Evolutionary conservation across 2,329 filamentous ascomycete genomes (phyloP).

Genomic region (Trichoderma oligosporum): DNA sequence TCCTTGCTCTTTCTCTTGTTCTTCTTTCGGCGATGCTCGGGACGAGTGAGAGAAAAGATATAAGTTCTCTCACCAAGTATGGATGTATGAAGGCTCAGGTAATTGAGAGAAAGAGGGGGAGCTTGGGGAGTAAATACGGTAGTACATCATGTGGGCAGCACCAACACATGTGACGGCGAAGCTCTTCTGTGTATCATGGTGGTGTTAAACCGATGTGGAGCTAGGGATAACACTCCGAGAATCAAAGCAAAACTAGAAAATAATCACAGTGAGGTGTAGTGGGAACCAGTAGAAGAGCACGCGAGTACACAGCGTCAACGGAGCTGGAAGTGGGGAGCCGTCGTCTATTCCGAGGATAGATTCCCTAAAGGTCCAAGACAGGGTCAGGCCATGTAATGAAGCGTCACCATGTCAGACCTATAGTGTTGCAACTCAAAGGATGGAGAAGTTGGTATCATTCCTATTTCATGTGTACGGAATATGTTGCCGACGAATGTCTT

Average conservation of each 20-base stretch:
- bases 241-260: neutral
- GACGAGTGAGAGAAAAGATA: neutral
- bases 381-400: conserved; percentile 4
- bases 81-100: neutral
- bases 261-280: neutral
- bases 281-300: neutral
- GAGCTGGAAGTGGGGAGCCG: conserved; percentile 3
- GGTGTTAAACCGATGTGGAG: conserved; percentile 16
- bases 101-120: neutral
- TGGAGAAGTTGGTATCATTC: neutral
- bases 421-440: neutral
- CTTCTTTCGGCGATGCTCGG: neutral
- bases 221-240: neutral
- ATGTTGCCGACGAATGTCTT: conserved; percentile 2
- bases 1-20: neutral
- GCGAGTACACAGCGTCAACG: conserved; percentile 5
- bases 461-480: neutral
- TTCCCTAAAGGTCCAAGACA: neutral
- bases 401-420: conserved; percentile 6
- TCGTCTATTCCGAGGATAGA: conserved; percentile 3
- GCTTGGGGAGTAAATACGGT: neutral
- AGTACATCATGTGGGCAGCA: conserved; percentile 9
- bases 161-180: conserved; percentile 16
- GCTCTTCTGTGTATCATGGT: conserved; percentile 7
- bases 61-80: neutral